Base-by-base conservation (phyloP, 768 basidiomycete species). In the Hygrocybe coccinea region DNA sequence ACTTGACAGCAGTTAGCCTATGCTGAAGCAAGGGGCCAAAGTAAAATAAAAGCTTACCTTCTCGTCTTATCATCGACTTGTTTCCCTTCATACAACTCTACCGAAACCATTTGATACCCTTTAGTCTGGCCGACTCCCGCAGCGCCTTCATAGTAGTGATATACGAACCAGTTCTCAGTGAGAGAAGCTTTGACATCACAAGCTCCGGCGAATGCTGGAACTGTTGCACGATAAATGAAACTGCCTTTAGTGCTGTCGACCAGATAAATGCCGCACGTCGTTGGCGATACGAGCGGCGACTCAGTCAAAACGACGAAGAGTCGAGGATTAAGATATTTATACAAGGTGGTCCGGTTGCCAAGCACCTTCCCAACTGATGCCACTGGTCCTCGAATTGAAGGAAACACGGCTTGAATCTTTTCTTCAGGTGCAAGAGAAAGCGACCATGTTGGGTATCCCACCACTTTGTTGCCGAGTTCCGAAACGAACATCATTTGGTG, bases 261-360 rank as follows among this genome's bases (percentile, higher is more conserved):
- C 3, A 97, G 68, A 63, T 90, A 88, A 12, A 97, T 63, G 0
- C 81, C 80, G 64, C 89, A 91, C 1, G 62, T 68, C 1, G 64
- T 44, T 19, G 63, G 54, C 50, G 45, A 47, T 17, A 47, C 61
- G 8, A 59, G 47, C 5, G 67, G 57, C 4, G 69, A 58, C 1
- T 75, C 69, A 5, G 91, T 91, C 29, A 86, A 71, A 36, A 91
- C 74, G 7, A 82, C 80, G 48, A 86, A 76, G 34, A 94, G 62
- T 61, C 91, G 84, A 7, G 87, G 87, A 66, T 95, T 95, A 57
- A 97, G 78, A 65, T 97, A 95, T 72, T 97, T 97, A 77, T 97
- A 95, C 56, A 97, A 68, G 33, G 93, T 94, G 36, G 83, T 85
- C 52, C 93, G 83, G 68, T 95, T 87, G 2, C 90, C 94, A 3